These are phyloP conservation scores for Sclerotinia subarctica DNA, from an alignment of 2,329 filamentous ascomycete genomes.

Conservation along the genomic window DNA sequence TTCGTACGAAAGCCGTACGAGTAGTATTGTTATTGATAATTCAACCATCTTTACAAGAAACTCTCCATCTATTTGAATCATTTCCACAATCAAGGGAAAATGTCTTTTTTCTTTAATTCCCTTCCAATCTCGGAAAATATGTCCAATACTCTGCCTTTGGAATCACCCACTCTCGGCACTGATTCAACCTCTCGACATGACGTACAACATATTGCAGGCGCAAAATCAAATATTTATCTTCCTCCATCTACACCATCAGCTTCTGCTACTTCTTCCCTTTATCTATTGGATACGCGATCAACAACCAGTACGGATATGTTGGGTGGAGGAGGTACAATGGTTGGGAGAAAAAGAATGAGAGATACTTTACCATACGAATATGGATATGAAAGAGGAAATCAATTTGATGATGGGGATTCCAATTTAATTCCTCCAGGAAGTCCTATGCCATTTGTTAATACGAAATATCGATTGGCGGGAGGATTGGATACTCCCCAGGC, in stretches of 20 bases:
- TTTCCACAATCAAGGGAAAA: conserved; percentile 7
- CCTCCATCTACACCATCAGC: conserved; percentile 43
- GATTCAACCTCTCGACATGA: conserved; percentile 20
- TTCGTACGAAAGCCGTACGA: too few relatives aligned
- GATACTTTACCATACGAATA: conserved; percentile 23
- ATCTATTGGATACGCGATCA: conserved; percentile 31
- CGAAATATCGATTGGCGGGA: conserved; percentile 49
- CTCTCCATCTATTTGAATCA: neutral
- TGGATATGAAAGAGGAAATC: conserved; percentile 7
- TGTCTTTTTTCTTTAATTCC: conserved; percentile 28
- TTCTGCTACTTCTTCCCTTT: conserved; percentile 38
- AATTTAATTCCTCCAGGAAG: conserved; percentile 26
- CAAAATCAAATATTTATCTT: conserved; percentile 43
- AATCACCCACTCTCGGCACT: conserved; percentile 3
- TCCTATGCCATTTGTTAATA: conserved; percentile 49
- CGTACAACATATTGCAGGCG: conserved; percentile 33
- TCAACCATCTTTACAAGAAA: too few relatives aligned
- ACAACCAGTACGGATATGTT: conserved; percentile 11
- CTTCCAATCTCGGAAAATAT: conserved; percentile 23
- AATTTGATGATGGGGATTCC: conserved; percentile 22
- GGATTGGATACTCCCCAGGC: conserved; percentile 47
- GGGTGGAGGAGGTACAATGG: neutral
- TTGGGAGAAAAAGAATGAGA: conserved; percentile 27
- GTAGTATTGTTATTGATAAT: too few relatives aligned
- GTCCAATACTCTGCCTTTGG: conserved; percentile 32